Evolutionary conservation across 208 protist species (phyloP), one percentile per base, ranked within the genome.

Genomic region (Trypanosoma avium): DNA sequence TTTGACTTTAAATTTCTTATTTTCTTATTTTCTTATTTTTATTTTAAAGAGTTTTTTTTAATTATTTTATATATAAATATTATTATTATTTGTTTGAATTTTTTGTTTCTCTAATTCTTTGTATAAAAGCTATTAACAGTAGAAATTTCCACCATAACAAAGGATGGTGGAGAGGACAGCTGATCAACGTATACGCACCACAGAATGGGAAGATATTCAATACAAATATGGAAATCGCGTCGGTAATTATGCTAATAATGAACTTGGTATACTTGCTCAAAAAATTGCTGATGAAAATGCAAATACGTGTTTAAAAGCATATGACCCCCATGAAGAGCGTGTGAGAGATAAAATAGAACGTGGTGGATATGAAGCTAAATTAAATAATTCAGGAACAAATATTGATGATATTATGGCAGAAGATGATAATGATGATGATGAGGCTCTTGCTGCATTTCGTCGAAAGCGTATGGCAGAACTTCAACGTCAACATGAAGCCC

Each of bases 151-250:
- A n/a, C n/a, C n/a, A n/a, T n/a, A n/a, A n/a, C n/a, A n/a, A n/a
- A n/a, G n/a, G n/a, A 75, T 64, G 49, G 90, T 93, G 78, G 86
- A 97, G 71, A 79, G 92, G 12, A 80, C 68, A 9, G 92, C 92
- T 0, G 80, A 94, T 61, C 63, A 81, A 21, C 84, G 84, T 22
- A 91, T 97, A 35, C 84, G 73, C 47, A 97, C 92, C 4, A 93
- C 88, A 10, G 86, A 97, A 75, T 97, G 92, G 89, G 92, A 97
- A 66, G 92, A 97, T 62, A 66, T 95, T 45, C 92, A 97, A 68
- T 97, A 95, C 78, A 84, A 88, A 45, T 82, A 88, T 35, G 92
- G 92, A 53, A 97, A 97, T 63, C 76, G 79, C 13, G 84, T 93
- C 3, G 92, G 87, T 2, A 87, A 90, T 67, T 97, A 97, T 63